phyloP scores from a whole-genome alignment of 2,329 filamentous ascomycete genomes.

The Tolypocladium endophyticum region DNA sequence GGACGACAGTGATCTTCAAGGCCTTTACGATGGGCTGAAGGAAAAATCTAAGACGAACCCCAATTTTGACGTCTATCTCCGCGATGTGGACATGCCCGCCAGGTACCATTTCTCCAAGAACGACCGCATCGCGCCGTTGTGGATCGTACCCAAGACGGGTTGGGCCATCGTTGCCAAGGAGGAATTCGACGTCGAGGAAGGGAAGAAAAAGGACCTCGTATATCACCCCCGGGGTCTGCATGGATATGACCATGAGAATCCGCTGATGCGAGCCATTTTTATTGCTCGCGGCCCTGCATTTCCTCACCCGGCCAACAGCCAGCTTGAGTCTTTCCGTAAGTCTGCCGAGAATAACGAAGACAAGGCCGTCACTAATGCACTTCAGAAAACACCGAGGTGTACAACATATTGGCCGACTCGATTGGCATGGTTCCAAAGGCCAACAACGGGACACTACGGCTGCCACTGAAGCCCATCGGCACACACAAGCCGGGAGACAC shows the following conservation, averaged over 20 bases:
- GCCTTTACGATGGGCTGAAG: constrained; percentile 52
- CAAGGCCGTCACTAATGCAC: neutral
- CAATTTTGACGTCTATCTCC: constrained; percentile 78
- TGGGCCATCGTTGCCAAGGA: constrained; percentile 80
- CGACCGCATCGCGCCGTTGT: constrained; percentile 82
- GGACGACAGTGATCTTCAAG: constrained; percentile 51
- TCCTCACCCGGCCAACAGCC: constrained; percentile 71
- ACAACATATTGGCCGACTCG: constrained; percentile 89
- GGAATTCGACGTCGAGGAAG: constrained; percentile 64
- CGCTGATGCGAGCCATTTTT: constrained; percentile 93
- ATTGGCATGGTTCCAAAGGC: constrained; percentile 60
- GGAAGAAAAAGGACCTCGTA: constrained; percentile 47
- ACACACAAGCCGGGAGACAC: constrained; percentile 43
- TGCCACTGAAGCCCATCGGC: constrained; percentile 56
- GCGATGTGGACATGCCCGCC: constrained; percentile 79
- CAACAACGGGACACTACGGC: constrained; percentile 79
- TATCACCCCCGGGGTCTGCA: constrained; percentile 83
- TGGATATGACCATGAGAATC: constrained; percentile 90
- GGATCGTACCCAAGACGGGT: constrained; percentile 85
- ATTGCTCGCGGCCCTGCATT: constrained; percentile 88
- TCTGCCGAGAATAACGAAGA: constrained; percentile 9
- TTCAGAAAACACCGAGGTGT: constrained; percentile 87
- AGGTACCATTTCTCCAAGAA: constrained; percentile 88
- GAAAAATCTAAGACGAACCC: constrained; percentile 49
- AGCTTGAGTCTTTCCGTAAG: constrained; percentile 74